Evolutionary conservation across 495 filamentous ascomycete genomes (phyloP).

Genomic region (Aspergillus biplanus): DNA sequence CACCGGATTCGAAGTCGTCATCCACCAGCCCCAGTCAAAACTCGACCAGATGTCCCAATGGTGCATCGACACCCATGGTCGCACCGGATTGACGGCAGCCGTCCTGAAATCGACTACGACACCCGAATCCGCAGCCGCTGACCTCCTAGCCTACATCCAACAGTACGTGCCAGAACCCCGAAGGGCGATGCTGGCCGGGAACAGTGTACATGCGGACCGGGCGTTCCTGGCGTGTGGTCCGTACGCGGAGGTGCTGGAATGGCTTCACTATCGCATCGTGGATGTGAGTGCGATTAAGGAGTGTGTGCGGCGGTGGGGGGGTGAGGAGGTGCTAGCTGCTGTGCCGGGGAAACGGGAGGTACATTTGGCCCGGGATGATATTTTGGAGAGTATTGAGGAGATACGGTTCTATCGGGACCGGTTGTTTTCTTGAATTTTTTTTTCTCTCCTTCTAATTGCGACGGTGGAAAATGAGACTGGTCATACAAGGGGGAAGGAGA

Average conservation of each 20-base stretch:
- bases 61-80: conserved; percentile 66
- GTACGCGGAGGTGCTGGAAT: conserved; percentile 69
- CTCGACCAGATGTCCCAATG: conserved; percentile 79
- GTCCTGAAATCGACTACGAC: conserved; percentile 75
- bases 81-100: conserved; percentile 77
- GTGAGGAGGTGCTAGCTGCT: conserved; percentile 55
- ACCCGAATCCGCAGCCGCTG: conserved; percentile 69
- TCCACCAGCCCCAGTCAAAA: conserved; percentile 71
- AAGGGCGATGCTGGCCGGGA: conserved; percentile 79
- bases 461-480: neutral
- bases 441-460: conserved; percentile 5
- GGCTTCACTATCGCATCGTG: conserved; percentile 86
- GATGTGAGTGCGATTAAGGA: conserved; percentile 94
- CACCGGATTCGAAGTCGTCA: conserved; percentile 75
- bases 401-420: conserved; percentile 72
- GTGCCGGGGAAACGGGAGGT: conserved; percentile 73
- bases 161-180: conserved; percentile 64
- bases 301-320: conserved; percentile 80
- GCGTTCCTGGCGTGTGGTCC: conserved; percentile 77
- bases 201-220: conserved; percentile 88
- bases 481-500: conserved; percentile 2
- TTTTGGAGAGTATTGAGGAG: conserved; percentile 93
- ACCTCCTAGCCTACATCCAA: conserved; percentile 77
- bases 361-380: conserved; percentile 87
- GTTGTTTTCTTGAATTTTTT: conserved; percentile 34